Conservation (phyloP, 2,329 filamentous ascomycete species). For the Paecilomyces formosus region DNA sequence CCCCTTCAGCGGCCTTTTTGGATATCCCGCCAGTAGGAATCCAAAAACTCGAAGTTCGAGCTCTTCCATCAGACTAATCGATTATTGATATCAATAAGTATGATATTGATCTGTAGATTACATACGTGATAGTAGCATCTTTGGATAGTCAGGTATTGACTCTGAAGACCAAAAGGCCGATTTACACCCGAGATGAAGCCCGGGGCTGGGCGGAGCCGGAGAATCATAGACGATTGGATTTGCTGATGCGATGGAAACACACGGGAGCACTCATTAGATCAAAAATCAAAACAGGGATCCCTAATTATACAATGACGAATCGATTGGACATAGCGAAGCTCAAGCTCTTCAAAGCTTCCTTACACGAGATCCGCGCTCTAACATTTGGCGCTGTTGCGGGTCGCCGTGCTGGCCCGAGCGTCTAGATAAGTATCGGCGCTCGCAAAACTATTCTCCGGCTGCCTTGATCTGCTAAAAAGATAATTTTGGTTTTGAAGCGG, state of each 20-base stretch:
- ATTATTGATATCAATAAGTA: not conserved
- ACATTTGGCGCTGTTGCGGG: not conserved
- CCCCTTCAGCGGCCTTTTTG: conserved; percentile 44
- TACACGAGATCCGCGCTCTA: not conserved
- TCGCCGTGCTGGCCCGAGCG: conserved; percentile 6
- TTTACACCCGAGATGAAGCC: conserved; percentile 16
- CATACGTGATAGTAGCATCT: conserved; percentile 31
- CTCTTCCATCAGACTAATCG: conserved; percentile 47
- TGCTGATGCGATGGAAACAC: not conserved
- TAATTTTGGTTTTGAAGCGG: conserved; percentile 17
- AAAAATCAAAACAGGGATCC: not conserved
- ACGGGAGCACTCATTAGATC: conserved; percentile 2
- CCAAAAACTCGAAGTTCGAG: conserved; percentile 69
- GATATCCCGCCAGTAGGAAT: conserved; percentile 65
- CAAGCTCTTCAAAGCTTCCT: not conserved
- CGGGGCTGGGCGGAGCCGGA: conserved; percentile 14
- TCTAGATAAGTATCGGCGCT: conserved; percentile 7
- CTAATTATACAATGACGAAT: not conserved
- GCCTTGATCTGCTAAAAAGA: conserved; percentile 8
- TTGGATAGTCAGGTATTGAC: conserved; percentile 10
- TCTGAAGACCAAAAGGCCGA: conserved; percentile 17
- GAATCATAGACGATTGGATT: conserved; percentile 16
- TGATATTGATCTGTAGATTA: not conserved
- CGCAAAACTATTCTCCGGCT: conserved; percentile 19
- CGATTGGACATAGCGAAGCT: not conserved